Evolutionary conservation across 352 stramenopile genomes (phyloP), one percentile per base, ranked within the genome.

Genomic region (Blastocystis sp.): DNA sequence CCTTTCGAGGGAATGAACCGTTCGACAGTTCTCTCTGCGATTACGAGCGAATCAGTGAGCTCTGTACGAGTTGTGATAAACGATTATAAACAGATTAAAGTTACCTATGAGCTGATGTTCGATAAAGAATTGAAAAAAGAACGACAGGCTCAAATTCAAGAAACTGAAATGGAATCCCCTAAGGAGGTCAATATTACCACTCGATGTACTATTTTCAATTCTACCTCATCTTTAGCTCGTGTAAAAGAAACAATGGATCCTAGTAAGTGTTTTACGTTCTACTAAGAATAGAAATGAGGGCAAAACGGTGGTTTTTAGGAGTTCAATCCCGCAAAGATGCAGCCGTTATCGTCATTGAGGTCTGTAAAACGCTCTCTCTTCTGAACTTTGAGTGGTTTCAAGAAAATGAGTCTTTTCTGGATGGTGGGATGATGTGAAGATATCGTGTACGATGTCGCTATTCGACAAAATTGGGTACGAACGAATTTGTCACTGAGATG

Each of bases 301-400:
- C 93, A 56, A 93, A 96, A 91, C 91, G 96, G 90, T 99, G 97
- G 97, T 99, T 99, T 91, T 90, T 99, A 73, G 97, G 97, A 56
- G 99, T 99, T 91, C 97, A 99, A 93, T 98, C 94, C 90, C 98
- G 98, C 91, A 99, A 99, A 92, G 96, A 99, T 90, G 96, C 97
- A 13, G 96, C 96, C 47, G 96, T 98, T 90, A 97, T 99, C 47
- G 99, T 99, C 96, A 98, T 94, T 24, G 97, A 99, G 91, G 97
- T 99, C 30, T 99, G 99, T 93, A 98, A 98, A 91, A 96, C 96
- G 37, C 92, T 99, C 5, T 94, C 96, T 81, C 94, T 97, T 68
- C 93, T 99, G 39, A 94, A 96, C 73, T 99, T 97, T 90, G 95
- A 98, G 90, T 99, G 97, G 96, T 94, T 98, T 37, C 94, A 98